These are phyloP conservation scores for Agaricus sinodeliciosus DNA, from an alignment of 768 basidiomycete genomes.

Conservation along the genomic window DNA sequence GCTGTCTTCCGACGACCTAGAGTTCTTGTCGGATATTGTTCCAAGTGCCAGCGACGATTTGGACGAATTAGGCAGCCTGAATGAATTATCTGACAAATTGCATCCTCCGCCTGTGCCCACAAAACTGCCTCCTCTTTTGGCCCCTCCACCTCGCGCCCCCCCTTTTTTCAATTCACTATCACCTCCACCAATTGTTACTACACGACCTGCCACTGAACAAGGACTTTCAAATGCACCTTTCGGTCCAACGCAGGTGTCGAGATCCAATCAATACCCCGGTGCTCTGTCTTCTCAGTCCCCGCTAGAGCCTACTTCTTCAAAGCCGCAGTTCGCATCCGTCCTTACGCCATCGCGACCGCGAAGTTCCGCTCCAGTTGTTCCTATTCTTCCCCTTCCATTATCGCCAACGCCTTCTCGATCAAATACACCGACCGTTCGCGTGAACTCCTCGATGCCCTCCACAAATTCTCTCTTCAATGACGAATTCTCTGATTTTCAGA, in stretches of 20 bases:
- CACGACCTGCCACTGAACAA: background rate
- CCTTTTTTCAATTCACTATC: constrained; percentile 3
- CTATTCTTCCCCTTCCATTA: background rate
- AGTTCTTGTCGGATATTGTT: constrained; percentile 69
- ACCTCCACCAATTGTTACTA: background rate
- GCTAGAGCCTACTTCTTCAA: background rate
- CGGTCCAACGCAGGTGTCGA: background rate
- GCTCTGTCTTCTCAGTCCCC: background rate
- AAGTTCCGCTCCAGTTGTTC: background rate
- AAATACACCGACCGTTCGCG: constrained; percentile 2
- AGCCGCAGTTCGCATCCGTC: background rate
- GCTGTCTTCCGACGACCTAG: constrained; percentile 74
- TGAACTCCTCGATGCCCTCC: constrained; percentile 19
- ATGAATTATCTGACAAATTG: constrained; percentile 34
- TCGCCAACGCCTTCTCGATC: constrained; percentile 1
- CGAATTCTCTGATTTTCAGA: constrained; percentile 49
- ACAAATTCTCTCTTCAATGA: constrained; percentile 30
- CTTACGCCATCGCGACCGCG: background rate
- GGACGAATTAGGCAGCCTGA: constrained; percentile 25
- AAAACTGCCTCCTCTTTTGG: constrained; percentile 39
- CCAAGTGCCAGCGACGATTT: constrained; percentile 44
- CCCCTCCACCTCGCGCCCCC: constrained; percentile 27
- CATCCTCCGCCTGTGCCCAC: constrained; percentile 35
- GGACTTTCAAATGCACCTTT: background rate
- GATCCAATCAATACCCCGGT: background rate